Conservation (phyloP, 1,284 basidiomycete species). For the Pisolithus thermaeus region DNA sequence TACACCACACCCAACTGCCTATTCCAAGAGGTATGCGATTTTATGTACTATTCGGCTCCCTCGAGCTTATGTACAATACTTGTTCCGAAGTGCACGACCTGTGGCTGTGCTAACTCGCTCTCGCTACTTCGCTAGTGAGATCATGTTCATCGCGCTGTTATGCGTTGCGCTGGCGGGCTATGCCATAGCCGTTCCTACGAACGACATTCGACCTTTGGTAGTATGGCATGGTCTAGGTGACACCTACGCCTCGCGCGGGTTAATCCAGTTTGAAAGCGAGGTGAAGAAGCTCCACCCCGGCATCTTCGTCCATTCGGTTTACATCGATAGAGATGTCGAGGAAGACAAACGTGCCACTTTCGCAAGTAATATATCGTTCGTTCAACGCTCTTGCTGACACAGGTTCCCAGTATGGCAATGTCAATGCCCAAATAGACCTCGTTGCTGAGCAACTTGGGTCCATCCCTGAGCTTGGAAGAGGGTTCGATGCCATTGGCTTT, state of each 20-base stretch:
- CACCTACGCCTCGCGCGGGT: constrained; percentile 58
- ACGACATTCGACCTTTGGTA: constrained; percentile 63
- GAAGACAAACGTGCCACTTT: constrained; percentile 77
- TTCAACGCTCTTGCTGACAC: constrained; percentile 1
- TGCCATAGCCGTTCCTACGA: constrained; percentile 11
- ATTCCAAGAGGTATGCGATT: too few species aligned
- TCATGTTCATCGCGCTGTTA: constrained; percentile 13
- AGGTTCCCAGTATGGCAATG: constrained; percentile 66
- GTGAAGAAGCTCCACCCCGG: constrained; percentile 74
- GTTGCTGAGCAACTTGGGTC: constrained; percentile 65
- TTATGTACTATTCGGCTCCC: too few species aligned
- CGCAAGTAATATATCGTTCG: constrained; percentile 43
- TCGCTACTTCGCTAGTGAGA: not conserved
- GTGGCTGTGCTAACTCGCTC: constrained; percentile 7
- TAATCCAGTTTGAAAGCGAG: constrained; percentile 61
- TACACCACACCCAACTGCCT: too few species aligned
- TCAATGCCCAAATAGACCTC: constrained; percentile 63
- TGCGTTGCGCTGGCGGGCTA: constrained; percentile 12
- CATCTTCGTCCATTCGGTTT: constrained; percentile 82
- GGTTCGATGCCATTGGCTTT: constrained; percentile 91
- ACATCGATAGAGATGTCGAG: constrained; percentile 60
- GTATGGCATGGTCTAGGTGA: constrained; percentile 94
- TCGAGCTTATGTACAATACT: too few species aligned
- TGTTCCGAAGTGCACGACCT: too few species aligned
- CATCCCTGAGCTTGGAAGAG: constrained; percentile 64